Evolutionary conservation across 2,329 filamentous ascomycete species (phyloP), one percentile per base, ranked within the genome.

Genomic region (Colletotrichum liaoningense): DNA sequence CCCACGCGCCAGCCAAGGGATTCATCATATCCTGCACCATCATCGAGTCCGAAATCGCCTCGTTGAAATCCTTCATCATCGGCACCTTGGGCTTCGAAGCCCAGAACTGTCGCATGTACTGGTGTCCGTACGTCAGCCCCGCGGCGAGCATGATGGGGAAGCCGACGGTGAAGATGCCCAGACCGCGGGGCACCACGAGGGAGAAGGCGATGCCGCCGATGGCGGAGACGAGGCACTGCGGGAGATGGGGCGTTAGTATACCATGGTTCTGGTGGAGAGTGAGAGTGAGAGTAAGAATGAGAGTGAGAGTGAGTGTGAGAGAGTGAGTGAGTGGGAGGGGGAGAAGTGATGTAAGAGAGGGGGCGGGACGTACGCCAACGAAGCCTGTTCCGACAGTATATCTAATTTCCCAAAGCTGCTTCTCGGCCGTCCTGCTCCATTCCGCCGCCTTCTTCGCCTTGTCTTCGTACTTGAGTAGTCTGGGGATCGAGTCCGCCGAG

Each of bases 21-120:
- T 7, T 76, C 76, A 63, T 73, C 66, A 24, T 66, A 38, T 78
- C 75, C 33, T 76, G 75, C 52, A 76, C 71, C 55, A 57, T 71
- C 67, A 70, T 75, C 35, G 75, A 77, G 56, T 80, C 77, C 9
- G 77, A 75, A 52, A 80, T 77, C 24, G 79, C 79, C 9, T 77
- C 77, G 30, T 81, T 81, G 67, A 79, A 81, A 24, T 80, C 76
- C n/a, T 74, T 78, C 69, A 80, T 60, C 46, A 78, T 54, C 1
- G 79, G 79, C 14, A 81, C 75, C 76, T 79, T 80, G 68, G 68
- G 73, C 73, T 79, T 79, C 35, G 71, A 65, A 11, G 64, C 74
- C 79, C 79, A 81, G 65, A 80, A 81, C 4, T 68, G 59, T n/a
- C 75, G 70, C 77, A 81, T 79, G 70, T 80, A 80, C 35, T 58